Evolutionary conservation across 108 stramenopile species (phyloP).

Genomic region (Seminavis robusta): DNA sequence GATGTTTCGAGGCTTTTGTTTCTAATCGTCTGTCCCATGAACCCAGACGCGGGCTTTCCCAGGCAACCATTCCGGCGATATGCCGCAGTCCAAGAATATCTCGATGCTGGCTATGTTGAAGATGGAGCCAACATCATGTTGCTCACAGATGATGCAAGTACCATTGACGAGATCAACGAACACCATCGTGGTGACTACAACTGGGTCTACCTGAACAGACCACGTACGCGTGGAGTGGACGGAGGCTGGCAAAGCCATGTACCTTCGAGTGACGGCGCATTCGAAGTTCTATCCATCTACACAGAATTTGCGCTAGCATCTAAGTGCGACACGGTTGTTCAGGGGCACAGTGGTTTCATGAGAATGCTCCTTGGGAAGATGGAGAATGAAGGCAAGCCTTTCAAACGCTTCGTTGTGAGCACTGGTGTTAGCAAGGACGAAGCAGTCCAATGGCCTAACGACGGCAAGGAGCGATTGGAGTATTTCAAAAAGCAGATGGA

Average conservation of each 20-base stretch:
- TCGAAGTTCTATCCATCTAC: slow-evolving; percentile 14
- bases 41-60: too few relatives aligned
- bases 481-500: too few relatives aligned
- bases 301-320: slow-evolving; percentile 1
- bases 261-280: slow-evolving; percentile 12
- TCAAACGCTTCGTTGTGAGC: too few relatives aligned
- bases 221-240: slow-evolving; percentile 5
- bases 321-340: slow-evolving; percentile 4
- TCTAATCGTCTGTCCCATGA: too few relatives aligned
- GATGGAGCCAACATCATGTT: slow-evolving; percentile 13
- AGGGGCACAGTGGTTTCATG: slow-evolving; percentile 5
- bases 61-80: neutral
- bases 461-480: too few relatives aligned
- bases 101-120: slow-evolving; percentile 1
- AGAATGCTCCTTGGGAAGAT: too few relatives aligned
- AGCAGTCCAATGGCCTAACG: too few relatives aligned
- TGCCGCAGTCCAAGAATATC: slow-evolving; percentile 13
- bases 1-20: too few relatives aligned
- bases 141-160: slow-evolving; percentile 28
- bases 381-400: too few relatives aligned
- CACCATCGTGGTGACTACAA: slow-evolving; percentile 7
- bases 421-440: too few relatives aligned
- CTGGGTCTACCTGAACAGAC: slow-evolving; percentile 26
- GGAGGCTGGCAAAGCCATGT: slow-evolving; percentile 22
- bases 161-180: slow-evolving; percentile 18